Evolutionary conservation across 2,329 filamentous ascomycete species (phyloP), one percentile per base, ranked within the genome.

Genomic region (Pyrenochaeta sp.): DNA sequence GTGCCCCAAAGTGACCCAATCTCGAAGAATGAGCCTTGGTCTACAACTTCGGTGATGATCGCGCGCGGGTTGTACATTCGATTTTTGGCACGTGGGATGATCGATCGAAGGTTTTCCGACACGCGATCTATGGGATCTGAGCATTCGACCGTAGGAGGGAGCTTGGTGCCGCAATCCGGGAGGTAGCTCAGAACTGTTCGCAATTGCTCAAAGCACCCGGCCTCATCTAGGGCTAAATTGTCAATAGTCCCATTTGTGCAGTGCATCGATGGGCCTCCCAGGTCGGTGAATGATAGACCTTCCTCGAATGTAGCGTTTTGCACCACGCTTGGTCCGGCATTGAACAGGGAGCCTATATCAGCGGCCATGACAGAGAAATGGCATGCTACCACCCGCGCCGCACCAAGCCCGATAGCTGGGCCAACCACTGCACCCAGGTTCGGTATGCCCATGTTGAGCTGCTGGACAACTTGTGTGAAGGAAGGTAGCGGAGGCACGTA

Each of bases 291-390:
- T 3, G 79, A 82, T 2, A 89, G 72, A 0, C 83, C 86, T 75
- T 89, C 87, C 68, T 89, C 87, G 62, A 88, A 89, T 0, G 87
- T 90, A 1, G 87, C 87, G 6, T 82, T 77, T 48, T 85, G 84
- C 19, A 89, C 87, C 0, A 89, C 86, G 58, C 85, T 84, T 0
- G 87, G 86, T 0, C 87, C 87, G 6, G 87, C 87, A 67, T 89
- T 89, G 68, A 90, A 88, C 25, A 89, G 67, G 0, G 81, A 80
- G 0, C 87, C 87, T 1, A 90, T 79, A 68, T 89, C 85, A 4
- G 78, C 85, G 2, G 87, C 86, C 87, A 89, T 89, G 34, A 89
- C 87, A 1, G 83, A 86, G 67, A 89, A 90, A 68, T 89, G 87
- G 45, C 86, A 88, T 1, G 82, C 81, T 1, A 87, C 85, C 0